Evolutionary conservation across 1,284 basidiomycete species (phyloP).

Genomic region (Xerocomus cyaneibrunnescens): DNA sequence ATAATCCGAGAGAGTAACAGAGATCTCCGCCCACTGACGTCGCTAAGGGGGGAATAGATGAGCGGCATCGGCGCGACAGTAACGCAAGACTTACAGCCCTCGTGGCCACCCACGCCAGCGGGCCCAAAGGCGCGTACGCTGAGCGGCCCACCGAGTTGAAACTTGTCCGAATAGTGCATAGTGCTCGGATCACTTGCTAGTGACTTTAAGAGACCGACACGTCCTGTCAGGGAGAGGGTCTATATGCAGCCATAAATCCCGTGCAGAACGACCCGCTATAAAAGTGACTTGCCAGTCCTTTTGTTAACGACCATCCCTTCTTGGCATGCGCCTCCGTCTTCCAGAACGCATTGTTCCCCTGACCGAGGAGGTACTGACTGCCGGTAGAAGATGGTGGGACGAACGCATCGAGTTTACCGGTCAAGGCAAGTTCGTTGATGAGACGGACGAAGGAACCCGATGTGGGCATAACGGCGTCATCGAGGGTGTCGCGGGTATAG

Average conservation of each 20-base stretch:
- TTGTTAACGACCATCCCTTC: conserved; percentile 56
- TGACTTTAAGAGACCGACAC: conserved; percentile 62
- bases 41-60: conserved; percentile 35
- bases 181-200: conserved; percentile 42
- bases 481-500: conserved; percentile 76
- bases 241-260: conserved; percentile 28
- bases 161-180: conserved; percentile 75
- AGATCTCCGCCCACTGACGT: conserved; percentile 90
- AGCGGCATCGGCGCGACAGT: background rate
- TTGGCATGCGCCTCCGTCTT: conserved; percentile 72
- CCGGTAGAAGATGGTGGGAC: conserved; percentile 1
- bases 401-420: conserved; percentile 24
- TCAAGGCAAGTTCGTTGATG: conserved; percentile 24
- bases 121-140: conserved; percentile 84
- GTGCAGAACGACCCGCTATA: too few species aligned
- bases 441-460: conserved; percentile 23
- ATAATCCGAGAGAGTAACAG: conserved; percentile 83
- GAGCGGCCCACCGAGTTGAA: conserved; percentile 93
- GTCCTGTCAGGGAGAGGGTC: conserved; percentile 64
- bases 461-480: conserved; percentile 53
- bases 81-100: conserved; percentile 57
- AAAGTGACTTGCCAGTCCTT: conserved; percentile 51
- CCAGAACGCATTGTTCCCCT: conserved; percentile 63
- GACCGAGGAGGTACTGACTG: conserved; percentile 46
- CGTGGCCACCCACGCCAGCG: conserved; percentile 83